Evolutionary conservation across 176 grass and related monocot genomes (phyloP), one percentile per base, ranked within the genome.

Genomic region (Pontederia crassipes): DNA sequence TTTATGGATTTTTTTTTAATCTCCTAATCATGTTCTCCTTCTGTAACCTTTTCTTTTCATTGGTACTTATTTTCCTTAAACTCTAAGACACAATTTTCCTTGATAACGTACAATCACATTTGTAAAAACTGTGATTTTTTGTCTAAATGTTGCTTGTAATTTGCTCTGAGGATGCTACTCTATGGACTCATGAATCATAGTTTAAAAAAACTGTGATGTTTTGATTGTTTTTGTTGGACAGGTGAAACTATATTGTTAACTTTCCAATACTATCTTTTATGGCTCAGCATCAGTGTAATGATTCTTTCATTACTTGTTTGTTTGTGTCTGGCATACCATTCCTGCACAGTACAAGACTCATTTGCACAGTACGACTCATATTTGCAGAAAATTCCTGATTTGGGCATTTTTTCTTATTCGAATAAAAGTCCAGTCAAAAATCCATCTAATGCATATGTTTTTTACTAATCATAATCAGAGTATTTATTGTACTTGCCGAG

Each of bases 241-340:
- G 62, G 48, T 8, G 62, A 65, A 45, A 65, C 62, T 11, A 65
- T 65, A 18, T 51, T 65, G 47, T 51, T 65, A 46, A 17, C 62
- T 27, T 65, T 65, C 14, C 62, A 51, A 28, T 27, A 65, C 4
- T 65, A 65, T 46, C 49, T 65, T 24, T 48, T 65, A 65, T 50
- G 49, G 62, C 48, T 65, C 13, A 46, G 62, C 47, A 65, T 48
- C 18, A 65, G 62, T 50, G 62, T 65, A 46, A 65, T 65, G 62
- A 65, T 65, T 51, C 62, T 46, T 52, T 65, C 62, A 65, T 51
- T 10, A 1, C 46, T 65, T 28, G 62, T 0, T 98, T 87, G 16
- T 98, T 92, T 79, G 88, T 81, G 59, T 92, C 88, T 81, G 84
- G 86, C 58, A 52, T 55, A 5, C 93, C 93, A 27, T 88, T 87